phyloP scores from a whole-genome alignment of 1,139 yeast genomes.

The Pichia inconspicua region DNA sequence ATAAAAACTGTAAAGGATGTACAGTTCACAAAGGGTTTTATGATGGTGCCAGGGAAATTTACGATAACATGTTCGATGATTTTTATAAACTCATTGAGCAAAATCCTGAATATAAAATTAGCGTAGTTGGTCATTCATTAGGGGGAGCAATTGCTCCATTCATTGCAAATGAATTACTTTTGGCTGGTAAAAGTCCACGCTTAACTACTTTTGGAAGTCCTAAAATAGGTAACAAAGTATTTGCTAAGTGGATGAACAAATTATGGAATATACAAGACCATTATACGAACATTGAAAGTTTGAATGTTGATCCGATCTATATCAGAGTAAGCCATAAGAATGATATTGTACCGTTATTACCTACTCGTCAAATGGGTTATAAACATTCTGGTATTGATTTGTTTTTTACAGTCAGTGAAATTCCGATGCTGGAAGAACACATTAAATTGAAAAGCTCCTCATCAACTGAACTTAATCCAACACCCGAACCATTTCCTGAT shows the following conservation, averaged over 20 bases:
- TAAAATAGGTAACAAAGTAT: conserved; percentile 46
- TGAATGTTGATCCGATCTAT: conserved; percentile 26
- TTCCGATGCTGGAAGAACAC: conserved; percentile 6
- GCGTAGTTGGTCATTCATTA: conserved; percentile 61
- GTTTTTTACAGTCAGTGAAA: conserved; percentile 9
- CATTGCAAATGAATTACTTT: conserved; percentile 50
- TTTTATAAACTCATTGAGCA: conserved; percentile 31
- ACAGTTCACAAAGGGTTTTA: conserved; percentile 53
- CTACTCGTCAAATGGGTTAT: conserved; percentile 30
- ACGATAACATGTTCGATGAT: conserved; percentile 35
- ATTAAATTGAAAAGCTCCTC: neutral
- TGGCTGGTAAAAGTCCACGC: conserved; percentile 44
- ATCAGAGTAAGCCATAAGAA: conserved; percentile 48
- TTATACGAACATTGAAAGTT: neutral
- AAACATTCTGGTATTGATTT: conserved; percentile 22
- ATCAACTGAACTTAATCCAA: neutral
- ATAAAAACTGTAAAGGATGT: conserved; percentile 31
- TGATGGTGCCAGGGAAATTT: conserved; percentile 22
- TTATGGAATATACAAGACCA: conserved; percentile 34
- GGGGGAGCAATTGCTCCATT: conserved; percentile 65
- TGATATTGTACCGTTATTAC: conserved; percentile 52
- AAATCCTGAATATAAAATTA: conserved; percentile 42
- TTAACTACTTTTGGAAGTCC: conserved; percentile 58
- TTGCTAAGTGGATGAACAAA: conserved; percentile 44
- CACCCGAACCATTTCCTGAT: neutral